phyloP scores from a whole-genome alignment of 306 rosid species.

The Gastrolobium bilobum region DNA sequence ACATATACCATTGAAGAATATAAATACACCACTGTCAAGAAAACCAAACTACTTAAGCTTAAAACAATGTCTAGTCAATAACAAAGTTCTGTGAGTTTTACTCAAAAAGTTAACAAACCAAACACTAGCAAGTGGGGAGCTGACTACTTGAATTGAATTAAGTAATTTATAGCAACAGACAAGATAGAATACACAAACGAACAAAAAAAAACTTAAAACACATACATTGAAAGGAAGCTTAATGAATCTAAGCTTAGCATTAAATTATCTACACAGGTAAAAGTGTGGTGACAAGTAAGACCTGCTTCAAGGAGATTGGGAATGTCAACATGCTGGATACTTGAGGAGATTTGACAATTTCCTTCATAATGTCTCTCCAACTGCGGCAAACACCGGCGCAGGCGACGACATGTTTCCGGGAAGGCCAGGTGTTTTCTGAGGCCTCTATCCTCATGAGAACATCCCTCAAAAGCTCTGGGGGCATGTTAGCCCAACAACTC shows the following conservation, averaged over 20 bases:
- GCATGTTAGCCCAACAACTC: constrained; percentile 98
- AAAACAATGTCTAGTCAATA: constrained; percentile 35
- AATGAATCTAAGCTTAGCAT: constrained; percentile 12
- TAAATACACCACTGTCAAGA: background rate
- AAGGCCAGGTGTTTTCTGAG: constrained; percentile 88
- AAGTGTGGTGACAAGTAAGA: constrained; percentile 36
- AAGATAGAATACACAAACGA: background rate
- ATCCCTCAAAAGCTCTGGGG: constrained; percentile 90
- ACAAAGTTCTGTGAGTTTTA: constrained; percentile 10
- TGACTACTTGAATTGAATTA: background rate
- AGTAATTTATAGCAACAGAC: constrained; percentile 2
- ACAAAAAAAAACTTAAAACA: background rate
- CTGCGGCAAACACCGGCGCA: constrained; percentile 96
- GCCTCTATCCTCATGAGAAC: constrained; percentile 87
- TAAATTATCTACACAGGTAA: background rate
- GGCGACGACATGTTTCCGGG: constrained; percentile 75
- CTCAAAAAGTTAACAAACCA: constrained; percentile 1
- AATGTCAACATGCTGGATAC: constrained; percentile 84
- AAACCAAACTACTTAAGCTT: constrained; percentile 35
- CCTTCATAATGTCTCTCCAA: constrained; percentile 91
- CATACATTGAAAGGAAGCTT: background rate
- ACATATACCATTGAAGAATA: background rate
- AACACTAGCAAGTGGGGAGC: constrained; percentile 29
- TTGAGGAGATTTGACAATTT: constrained; percentile 82
- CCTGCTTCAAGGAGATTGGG: constrained; percentile 95